These are phyloP conservation scores for Pseudonectria buxi DNA, from an alignment of 2,329 filamentous ascomycete genomes.

Conservation along the genomic window DNA sequence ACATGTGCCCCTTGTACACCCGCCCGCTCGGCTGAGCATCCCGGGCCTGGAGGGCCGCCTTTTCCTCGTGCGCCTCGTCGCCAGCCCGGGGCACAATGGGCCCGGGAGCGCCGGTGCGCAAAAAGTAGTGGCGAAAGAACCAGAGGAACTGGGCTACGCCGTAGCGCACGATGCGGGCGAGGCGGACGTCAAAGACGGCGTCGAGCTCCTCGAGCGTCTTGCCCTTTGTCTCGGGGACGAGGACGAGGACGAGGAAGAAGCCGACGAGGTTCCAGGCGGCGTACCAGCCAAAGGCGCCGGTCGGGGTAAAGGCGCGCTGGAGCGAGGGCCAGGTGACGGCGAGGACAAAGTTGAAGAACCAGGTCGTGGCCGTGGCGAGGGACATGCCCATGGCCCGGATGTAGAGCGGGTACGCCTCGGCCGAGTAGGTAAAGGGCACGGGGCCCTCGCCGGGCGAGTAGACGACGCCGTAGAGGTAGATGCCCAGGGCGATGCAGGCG, in stretches of 20 bases:
- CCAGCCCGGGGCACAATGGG: constrained; percentile 14
- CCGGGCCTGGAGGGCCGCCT: constrained; percentile 8
- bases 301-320: constrained; percentile 17
- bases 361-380: constrained; percentile 27
- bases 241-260: constrained; percentile 39
- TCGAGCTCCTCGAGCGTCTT: constrained; percentile 42
- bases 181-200: constrained; percentile 36
- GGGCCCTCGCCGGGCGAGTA: constrained; percentile 28
- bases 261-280: constrained; percentile 38
- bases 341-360: constrained; percentile 29
- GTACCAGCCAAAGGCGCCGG: constrained; percentile 34
- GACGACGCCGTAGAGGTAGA: constrained; percentile 26
- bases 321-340: constrained; percentile 24
- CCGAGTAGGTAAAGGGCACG: constrained; percentile 29
- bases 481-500: constrained; percentile 22
- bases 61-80: constrained; percentile 12
- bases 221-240: constrained; percentile 43
- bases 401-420: constrained; percentile 27
- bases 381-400: constrained; percentile 29
- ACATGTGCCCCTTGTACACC: constrained; percentile 5
- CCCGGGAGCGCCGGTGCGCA: constrained; percentile 8
- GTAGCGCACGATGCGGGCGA: constrained; percentile 21
- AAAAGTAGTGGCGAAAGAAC: constrained; percentile 17
- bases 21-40: constrained; percentile 10
- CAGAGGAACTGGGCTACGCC: constrained; percentile 18